Evolutionary conservation across 2,329 filamentous ascomycete genomes (phyloP), one percentile per base, ranked within the genome.

Genomic region (Ophiostoma novo-ulmi): DNA sequence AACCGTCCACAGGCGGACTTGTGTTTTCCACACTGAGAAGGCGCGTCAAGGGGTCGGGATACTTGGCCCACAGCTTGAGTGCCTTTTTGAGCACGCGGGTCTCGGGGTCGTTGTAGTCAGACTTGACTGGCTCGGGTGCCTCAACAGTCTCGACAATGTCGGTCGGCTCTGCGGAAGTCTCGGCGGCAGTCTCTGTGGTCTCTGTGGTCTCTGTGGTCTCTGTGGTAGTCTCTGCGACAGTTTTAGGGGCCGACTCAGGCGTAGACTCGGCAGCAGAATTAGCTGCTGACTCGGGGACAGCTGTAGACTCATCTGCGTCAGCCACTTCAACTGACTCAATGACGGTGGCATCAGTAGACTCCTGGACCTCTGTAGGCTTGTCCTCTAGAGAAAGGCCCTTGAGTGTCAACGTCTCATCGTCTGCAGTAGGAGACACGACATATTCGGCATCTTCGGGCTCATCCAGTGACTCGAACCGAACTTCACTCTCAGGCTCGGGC

Each of bases 1-100:
- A 79, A 20, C 91, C 91, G 75, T 90, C 86, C 4, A 83, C 80
- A 0, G 92, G 92, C 3, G 92, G 90, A 69, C 89, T 85, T 11
- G 89, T 91, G 76, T 90, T 89, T 68, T 81, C 78, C 3, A 87
- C 82, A 72, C 85, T 84, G 36, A 90, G 81, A 38, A 90, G 86
- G 68, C 81, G 84, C 71, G 80, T 77, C 39, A 85, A 78, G 4
- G 86, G 85, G 73, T 88, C 86, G 0, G 85, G 86, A 73, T 87
- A 86, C 71, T 82, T 84, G 55, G 76, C 83, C 91, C 91, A 93
- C 10, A 93, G 84, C 64, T 83, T 83, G 44, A 93, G 78, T 68
- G 87, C 87, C 74, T 83, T 87, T 68, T 81, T 82, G 52, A 89
- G 75, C 3, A 88, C 77, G 22, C 80, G 76, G 1, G 78, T 78